Conservation (phyloP, 352 stramenopile species). For the Pythium rishiriense region DNA sequence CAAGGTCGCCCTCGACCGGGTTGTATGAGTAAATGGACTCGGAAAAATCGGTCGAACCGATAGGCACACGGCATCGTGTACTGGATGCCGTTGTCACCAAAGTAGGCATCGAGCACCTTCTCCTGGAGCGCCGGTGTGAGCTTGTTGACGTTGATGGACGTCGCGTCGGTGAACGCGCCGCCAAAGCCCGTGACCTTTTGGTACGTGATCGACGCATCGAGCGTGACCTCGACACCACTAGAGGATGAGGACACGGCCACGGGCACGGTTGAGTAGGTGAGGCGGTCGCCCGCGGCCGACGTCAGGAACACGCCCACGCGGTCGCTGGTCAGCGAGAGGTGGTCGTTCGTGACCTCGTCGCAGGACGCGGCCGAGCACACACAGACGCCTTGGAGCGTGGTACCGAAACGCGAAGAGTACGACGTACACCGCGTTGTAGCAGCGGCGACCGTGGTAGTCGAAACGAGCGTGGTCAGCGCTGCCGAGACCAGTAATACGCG, state of each 20-base stretch:
- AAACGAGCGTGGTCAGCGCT: conserved; percentile 29
- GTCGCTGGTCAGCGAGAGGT: conserved; percentile 32
- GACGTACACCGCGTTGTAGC: conserved; percentile 20
- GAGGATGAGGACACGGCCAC: no score
- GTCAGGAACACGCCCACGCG: conserved; percentile 50
- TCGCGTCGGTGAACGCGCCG: conserved; percentile 87
- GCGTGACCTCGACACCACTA: conserved; percentile 31
- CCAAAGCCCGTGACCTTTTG: conserved; percentile 89
- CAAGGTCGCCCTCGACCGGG: conserved; percentile 74
- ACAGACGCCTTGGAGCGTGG: conserved; percentile 50
- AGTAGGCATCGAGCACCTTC: conserved; percentile 82
- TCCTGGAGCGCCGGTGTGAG: conserved; percentile 59
- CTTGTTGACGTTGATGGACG: conserved; percentile 77
- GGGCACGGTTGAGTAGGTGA: conserved; percentile 36
- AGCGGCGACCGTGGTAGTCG: conserved; percentile 2
- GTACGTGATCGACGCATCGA: conserved; percentile 55
- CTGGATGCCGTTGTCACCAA: conserved; percentile 64
- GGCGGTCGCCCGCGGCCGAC: conserved; percentile 44
- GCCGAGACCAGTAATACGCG: conserved; percentile 7
- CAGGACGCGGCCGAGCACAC: conserved; percentile 54
- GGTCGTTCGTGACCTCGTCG: conserved; percentile 52
- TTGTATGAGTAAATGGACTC: conserved; percentile 87
- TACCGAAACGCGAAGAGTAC: conserved; percentile 43
- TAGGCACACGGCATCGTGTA: conserved; percentile 86
- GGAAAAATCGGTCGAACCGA: conserved; percentile 88